Evolutionary conservation across 495 filamentous ascomycete species (phyloP), one percentile per base, ranked within the genome.

Genomic region (Penicillium silybi): DNA sequence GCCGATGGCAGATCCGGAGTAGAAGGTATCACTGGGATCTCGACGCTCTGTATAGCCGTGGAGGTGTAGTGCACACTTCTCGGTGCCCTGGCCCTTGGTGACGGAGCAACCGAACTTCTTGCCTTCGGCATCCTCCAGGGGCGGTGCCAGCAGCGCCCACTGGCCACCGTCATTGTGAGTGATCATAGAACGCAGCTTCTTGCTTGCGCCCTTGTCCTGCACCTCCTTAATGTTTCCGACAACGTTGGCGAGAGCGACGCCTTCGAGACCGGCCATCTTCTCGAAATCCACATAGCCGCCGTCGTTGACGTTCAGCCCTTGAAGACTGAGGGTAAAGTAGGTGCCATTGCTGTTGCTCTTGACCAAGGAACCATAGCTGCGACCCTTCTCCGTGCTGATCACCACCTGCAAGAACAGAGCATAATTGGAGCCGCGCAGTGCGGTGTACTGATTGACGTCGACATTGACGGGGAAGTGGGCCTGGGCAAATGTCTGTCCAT

Each of bases 291-390:
- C 90, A 64, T 85, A 96, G 38, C 86, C 91, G 0, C 45, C 54
- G 3, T 76, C 68, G 57, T 95, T 82, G 48, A 87, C 79, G 67
- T 96, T 96, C 58, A 97, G 87, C 0, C 78, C 80, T 42, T 79
- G 70, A 8, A 92, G 71, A 66, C 87, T 92, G 44, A 92, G 72
- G 18, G 95, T 88, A 58, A 97, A 99, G 2, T 87, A 92, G 0
- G 93, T 97, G 34, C 93, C 93, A 63, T 97, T 97, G 59, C 89
- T 96, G 70, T 99, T 99, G 58, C 90, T 95, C 79, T 97, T 97
- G 62, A 99, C 79, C 46, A 99, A 85, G 20, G 83, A 83, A n/a
- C 93, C 93, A 55, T 87, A 90, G 47, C 84, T 81, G 29, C 77
- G 79, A 3, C 77, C 84, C 20, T 73, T 59, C 7, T 70, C 69